A percentile compares a stretch with the other conserved stretches of the same genome.
These are phyloP conservation scores for Primulina huaijiensis DNA, from an alignment of 257 asterid genomes.

Conservation along the genomic window DNA sequence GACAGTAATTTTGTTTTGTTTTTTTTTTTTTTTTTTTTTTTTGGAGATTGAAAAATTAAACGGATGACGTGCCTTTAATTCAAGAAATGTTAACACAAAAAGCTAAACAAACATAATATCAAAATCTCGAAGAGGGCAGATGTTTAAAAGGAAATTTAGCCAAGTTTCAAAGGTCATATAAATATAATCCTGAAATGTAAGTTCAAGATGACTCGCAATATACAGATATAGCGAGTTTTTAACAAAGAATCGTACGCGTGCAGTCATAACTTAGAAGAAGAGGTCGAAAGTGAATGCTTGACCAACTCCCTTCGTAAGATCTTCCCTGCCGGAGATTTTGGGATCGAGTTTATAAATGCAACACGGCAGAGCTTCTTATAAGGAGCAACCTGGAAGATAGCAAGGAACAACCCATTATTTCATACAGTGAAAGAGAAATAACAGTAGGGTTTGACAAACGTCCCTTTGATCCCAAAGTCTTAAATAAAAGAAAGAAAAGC, in stretches of 20 bases:
- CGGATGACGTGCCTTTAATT: too few species aligned
- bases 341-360: conserved; percentile 61
- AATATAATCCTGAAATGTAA: neutral
- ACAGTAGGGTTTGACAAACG: neutral
- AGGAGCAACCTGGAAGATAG: conserved; percentile 63
- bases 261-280: conserved; percentile 54
- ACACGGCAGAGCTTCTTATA: conserved; percentile 75
- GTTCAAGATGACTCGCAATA: neutral
- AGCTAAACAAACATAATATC: too few species aligned
- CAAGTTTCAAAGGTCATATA: too few species aligned
- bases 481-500: too few species aligned
- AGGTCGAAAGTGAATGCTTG: conserved; percentile 37
- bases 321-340: conserved; percentile 85
- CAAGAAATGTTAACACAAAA: too few species aligned
- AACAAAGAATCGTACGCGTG: neutral
- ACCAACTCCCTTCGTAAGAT: conserved; percentile 72
- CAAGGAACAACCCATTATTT: neutral
- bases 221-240: neutral
- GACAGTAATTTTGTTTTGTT: too few species aligned
- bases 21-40: too few species aligned
- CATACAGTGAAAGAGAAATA: neutral
- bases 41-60: too few species aligned
- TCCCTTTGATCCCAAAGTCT: too few species aligned
- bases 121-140: too few species aligned
- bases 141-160: too few species aligned